These are phyloP conservation scores for Dipteronia dyeriana DNA, from an alignment of 345 rosid genomes.

Conservation along the genomic window DNA sequence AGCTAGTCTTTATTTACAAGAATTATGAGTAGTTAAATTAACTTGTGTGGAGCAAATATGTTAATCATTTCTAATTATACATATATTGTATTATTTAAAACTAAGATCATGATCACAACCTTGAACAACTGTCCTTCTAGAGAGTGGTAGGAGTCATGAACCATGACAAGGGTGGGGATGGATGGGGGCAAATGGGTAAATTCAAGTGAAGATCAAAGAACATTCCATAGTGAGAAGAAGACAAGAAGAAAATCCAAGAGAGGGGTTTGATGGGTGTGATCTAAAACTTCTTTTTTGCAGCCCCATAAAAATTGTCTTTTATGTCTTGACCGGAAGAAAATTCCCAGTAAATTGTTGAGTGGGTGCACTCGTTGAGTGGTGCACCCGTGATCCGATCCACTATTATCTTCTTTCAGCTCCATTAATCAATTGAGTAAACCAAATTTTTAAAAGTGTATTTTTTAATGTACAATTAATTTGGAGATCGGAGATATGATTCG, in stretches of 20 bases:
- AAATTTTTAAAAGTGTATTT: too few relatives aligned
- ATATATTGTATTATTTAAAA: background rate
- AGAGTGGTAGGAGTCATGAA: constrained; percentile 19
- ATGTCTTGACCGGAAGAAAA: background rate
- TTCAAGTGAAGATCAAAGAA: background rate
- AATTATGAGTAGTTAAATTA: background rate
- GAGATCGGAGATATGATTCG: too few relatives aligned
- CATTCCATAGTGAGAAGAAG: constrained; percentile 22
- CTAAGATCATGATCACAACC: constrained; percentile 5
- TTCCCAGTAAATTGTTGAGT: too few relatives aligned
- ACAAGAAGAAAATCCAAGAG: constrained; percentile 37
- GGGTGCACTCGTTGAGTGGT: too few relatives aligned
- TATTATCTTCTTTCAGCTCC: too few relatives aligned
- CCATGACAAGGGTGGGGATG: background rate
- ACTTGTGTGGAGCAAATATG: background rate
- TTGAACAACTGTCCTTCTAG: constrained; percentile 10
- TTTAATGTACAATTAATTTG: too few relatives aligned
- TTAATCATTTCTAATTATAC: background rate
- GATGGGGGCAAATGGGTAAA: constrained; percentile 7
- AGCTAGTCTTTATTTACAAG: background rate
- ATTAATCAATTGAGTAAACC: too few relatives aligned
- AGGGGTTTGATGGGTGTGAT: constrained; percentile 26
- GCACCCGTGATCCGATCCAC: too few relatives aligned
- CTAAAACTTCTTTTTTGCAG: background rate
- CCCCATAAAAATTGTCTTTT: background rate